Percentiles rank a stretch among this genome's conserved stretches.
These are phyloP conservation scores for Rhodocollybia butyracea DNA, from an alignment of 768 basidiomycete species.

Conservation along the genomic window DNA sequence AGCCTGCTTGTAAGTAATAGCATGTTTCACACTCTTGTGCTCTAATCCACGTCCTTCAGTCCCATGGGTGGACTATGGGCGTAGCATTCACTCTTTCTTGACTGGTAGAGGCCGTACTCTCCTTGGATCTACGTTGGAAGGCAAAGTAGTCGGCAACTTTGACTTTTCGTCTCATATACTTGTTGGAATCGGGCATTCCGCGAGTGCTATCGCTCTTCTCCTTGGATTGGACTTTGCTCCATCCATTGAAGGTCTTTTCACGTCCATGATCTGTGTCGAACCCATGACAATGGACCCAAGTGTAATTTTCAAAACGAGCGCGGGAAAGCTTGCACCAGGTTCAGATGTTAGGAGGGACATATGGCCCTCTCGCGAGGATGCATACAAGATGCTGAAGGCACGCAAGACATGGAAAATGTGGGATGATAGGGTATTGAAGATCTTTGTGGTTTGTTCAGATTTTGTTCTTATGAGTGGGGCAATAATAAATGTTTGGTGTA, in stretches of 20 bases:
- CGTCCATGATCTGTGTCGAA: conserved; percentile 42
- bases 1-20: conserved; percentile 38
- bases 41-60: conserved; percentile 26
- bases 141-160: not conserved
- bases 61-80: conserved; percentile 51
- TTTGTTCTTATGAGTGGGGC: not conserved
- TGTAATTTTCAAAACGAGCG: not conserved
- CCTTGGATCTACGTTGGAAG: conserved; percentile 23
- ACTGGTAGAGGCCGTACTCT: conserved; percentile 45
- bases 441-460: conserved; percentile 34
- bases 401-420: conserved; percentile 42
- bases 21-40: not conserved
- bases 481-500: not conserved
- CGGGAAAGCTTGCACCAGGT: not conserved
- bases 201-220: conserved; percentile 35
- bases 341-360: conserved; percentile 30
- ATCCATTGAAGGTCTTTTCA: conserved; percentile 25
- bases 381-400: conserved; percentile 33
- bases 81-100: conserved; percentile 45
- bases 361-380: conserved; percentile 51
- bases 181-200: conserved; percentile 54
- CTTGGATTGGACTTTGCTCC: not conserved
- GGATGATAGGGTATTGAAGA: conserved; percentile 45
- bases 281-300: conserved; percentile 34
- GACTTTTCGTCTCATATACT: conserved; percentile 31